Evolutionary conservation across 352 stramenopile genomes (phyloP).

Genomic region (Thalassiosira tumida): DNA sequence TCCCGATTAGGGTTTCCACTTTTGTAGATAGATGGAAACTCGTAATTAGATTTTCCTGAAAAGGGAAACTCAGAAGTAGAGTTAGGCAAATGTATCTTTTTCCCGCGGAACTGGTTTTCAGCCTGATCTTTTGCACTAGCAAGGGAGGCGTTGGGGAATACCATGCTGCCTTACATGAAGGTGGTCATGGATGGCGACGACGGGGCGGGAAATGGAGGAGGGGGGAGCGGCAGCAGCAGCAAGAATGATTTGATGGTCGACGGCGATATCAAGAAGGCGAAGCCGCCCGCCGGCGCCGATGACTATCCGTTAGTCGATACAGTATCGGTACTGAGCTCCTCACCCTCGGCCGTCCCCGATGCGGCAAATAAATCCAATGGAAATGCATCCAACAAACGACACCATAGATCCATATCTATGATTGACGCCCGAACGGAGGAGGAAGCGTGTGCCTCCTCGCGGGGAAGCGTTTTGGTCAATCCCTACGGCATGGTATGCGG

Average conservation of each 20-base stretch:
- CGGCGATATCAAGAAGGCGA: slow-evolving; percentile 78
- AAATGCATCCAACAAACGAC: slow-evolving; percentile 17
- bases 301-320: slow-evolving; percentile 84
- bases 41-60: too few relatives aligned
- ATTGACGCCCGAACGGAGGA: slow-evolving; percentile 85
- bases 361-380: neutral
- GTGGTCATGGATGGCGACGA: too few relatives aligned
- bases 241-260: slow-evolving; percentile 84
- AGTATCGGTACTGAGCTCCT: slow-evolving; percentile 77
- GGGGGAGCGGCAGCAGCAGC: slow-evolving; percentile 35
- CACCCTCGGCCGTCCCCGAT: slow-evolving; percentile 16
- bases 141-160: too few relatives aligned
- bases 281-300: slow-evolving; percentile 65
- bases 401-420: slow-evolving; percentile 77
- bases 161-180: too few relatives aligned
- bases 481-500: slow-evolving; percentile 72
- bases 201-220: too few relatives aligned
- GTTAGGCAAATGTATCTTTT: too few relatives aligned
- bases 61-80: too few relatives aligned
- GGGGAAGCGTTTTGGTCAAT: slow-evolving; percentile 84
- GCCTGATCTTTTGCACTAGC: too few relatives aligned
- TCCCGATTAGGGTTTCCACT: too few relatives aligned
- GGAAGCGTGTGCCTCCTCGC: slow-evolving; percentile 82
- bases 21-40: too few relatives aligned
- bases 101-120: too few relatives aligned